Evolutionary conservation across 345 rosid species (phyloP), one percentile per base, ranked within the genome.

Genomic region (Isatis tinctoria): DNA sequence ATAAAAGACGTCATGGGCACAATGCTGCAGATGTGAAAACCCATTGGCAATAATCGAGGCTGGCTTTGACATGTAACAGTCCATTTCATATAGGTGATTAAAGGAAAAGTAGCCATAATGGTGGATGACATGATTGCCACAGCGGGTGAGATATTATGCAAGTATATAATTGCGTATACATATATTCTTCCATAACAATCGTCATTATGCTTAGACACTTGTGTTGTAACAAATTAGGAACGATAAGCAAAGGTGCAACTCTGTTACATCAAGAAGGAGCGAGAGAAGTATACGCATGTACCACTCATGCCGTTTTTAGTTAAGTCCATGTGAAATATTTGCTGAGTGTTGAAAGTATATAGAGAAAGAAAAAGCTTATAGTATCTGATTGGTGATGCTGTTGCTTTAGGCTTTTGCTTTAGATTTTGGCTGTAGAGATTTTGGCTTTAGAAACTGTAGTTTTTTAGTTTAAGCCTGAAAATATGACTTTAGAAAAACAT

Each of bases 71-170:
- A n/a, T 70, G 40, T 32, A 20, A 24, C 10, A 37, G 45, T 32
- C 63, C 44, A 4, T 65, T 18, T 32, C 40, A 74, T 86, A 63
- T 85, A 91, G 98, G 97, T 94, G 64, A 91, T 91, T 30, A 92
- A 82, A 82, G 99, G 99, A 30, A 95, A 92, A 80, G 97, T 91
- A 67, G 99, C 97, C 8, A 93, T 95, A 51, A 87, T 95, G 97
- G 97, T 92, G 74, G 97, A 92, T 78, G 97, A 95, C 83, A 94
- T 95, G 99, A 95, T 95, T 73, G 97, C 92, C 74, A 92, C 99
- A 33, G 99, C 97, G 5, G 99, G 99, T 90, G 74, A 80, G 85
- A 68, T 67, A 58, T 65, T 69, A 62, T 65, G 43, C 27, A 13
- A 47, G 47, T 35, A 35, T 30, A 43, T 43, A 3, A 1, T 51